Evolutionary conservation across 1,139 yeast species (phyloP).

Genomic region (Sugiyamaella xylanicola): DNA sequence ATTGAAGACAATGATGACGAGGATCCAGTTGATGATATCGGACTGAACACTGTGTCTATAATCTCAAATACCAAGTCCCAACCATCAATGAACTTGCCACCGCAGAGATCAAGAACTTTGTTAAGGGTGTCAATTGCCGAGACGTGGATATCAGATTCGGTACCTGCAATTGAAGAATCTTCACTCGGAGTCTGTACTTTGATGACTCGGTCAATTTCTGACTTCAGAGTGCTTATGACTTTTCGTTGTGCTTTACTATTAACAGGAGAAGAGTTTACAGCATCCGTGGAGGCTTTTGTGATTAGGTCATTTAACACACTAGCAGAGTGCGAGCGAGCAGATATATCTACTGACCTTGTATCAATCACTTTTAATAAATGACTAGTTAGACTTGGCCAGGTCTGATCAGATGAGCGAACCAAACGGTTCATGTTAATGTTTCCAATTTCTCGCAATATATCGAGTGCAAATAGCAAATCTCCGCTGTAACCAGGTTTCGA

Average conservation of each 20-base stretch:
- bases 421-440: conserved; percentile 55
- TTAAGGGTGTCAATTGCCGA: conserved; percentile 64
- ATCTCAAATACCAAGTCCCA: conserved; percentile 76
- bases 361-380: conserved; percentile 53
- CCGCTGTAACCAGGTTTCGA: conserved; percentile 6
- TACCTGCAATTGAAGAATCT: conserved; percentile 14
- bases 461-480: conserved; percentile 22
- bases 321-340: conserved; percentile 52
- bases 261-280: conserved; percentile 11
- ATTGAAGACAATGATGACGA: conserved; percentile 38
- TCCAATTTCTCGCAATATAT: conserved; percentile 49
- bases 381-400: conserved; percentile 51
- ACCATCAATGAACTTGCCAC: conserved; percentile 58
- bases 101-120: conserved; percentile 72
- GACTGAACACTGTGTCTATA: conserved; percentile 64
- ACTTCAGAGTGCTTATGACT: conserved; percentile 23
- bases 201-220: conserved; percentile 45
- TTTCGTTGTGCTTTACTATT: conserved; percentile 14
- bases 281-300: conserved; percentile 40
- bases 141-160: conserved; percentile 59
- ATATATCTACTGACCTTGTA: conserved; percentile 45
- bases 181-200: conserved; percentile 6
- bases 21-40: neutral
- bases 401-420: conserved; percentile 41
- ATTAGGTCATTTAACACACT: conserved; percentile 54